These are phyloP conservation scores for Macrophomina phaseolina DNA, from an alignment of 2,329 filamentous ascomycete species.

Conservation along the genomic window DNA sequence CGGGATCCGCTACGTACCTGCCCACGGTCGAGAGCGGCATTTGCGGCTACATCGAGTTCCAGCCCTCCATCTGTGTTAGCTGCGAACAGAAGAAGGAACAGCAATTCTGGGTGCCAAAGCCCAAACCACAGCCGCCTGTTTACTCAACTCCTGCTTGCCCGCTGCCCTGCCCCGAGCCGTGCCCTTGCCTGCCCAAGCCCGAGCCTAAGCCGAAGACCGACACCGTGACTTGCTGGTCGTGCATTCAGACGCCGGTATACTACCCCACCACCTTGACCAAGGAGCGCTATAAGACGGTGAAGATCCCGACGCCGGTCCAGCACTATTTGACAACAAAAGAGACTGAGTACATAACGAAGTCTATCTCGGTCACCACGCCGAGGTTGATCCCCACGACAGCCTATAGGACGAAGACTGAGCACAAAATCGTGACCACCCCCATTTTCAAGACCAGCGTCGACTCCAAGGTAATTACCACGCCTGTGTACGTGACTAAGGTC, in stretches of 20 bases:
- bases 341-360: not conserved
- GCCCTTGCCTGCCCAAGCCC: not conserved
- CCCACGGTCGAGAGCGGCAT: not conserved
- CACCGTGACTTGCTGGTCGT: not conserved
- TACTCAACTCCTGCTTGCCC: not conserved
- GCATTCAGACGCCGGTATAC: not conserved
- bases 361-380: not conserved
- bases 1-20: not conserved
- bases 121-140: not conserved
- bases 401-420: not conserved
- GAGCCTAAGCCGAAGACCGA: not conserved
- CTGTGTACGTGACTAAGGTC: not conserved
- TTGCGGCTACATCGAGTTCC: not conserved
- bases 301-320: not conserved
- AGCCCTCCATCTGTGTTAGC: not conserved
- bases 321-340: not conserved
- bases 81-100: slow-evolving; percentile 1
- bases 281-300: not conserved
- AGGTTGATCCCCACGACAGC: not conserved
- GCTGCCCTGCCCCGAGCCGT: not conserved
- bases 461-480: not conserved
- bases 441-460: not conserved
- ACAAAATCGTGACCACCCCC: not conserved
- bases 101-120: slow-evolving; percentile 13
- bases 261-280: not conserved